Evolutionary conservation across 2,329 filamentous ascomycete genomes (phyloP).

Genomic region (Lachnellula subtilissima): DNA sequence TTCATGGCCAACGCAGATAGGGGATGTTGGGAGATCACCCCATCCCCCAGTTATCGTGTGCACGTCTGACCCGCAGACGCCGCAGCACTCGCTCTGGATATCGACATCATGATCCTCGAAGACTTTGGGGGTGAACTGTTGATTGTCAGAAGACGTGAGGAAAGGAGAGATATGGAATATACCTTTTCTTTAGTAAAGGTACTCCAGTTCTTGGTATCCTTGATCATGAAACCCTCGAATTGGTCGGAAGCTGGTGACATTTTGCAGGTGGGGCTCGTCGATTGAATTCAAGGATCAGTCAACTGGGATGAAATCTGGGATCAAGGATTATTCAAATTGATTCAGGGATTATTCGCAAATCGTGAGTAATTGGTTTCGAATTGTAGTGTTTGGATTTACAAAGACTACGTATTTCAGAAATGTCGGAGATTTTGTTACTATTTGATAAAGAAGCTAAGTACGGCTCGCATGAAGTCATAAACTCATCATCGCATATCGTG

Average conservation of each 20-base stretch:
- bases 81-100: constrained; percentile 77
- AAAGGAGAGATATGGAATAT: background rate
- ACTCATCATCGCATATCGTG: no score
- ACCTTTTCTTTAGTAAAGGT: constrained; percentile 24
- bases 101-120: constrained; percentile 86
- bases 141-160: background rate
- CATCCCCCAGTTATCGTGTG: constrained; percentile 62
- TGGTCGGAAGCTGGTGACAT: constrained; percentile 45
- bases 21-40: constrained; percentile 16
- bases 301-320: background rate
- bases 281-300: background rate
- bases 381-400: no score
- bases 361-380: no score
- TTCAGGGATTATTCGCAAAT: no score
- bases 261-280: background rate
- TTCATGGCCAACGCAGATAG: constrained; percentile 41
- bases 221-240: constrained; percentile 56
- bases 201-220: constrained; percentile 24
- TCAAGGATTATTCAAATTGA: background rate
- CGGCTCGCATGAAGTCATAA: no score
- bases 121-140: constrained; percentile 60
- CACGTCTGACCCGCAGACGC: constrained; percentile 67
- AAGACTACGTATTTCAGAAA: no score
- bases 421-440: no score
- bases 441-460: no score